A percentile compares a stretch with the other conserved stretches of the same genome.
Evolutionary conservation across 768 basidiomycete genomes (phyloP).

Genomic region (Kockovaella imperatae): DNA sequence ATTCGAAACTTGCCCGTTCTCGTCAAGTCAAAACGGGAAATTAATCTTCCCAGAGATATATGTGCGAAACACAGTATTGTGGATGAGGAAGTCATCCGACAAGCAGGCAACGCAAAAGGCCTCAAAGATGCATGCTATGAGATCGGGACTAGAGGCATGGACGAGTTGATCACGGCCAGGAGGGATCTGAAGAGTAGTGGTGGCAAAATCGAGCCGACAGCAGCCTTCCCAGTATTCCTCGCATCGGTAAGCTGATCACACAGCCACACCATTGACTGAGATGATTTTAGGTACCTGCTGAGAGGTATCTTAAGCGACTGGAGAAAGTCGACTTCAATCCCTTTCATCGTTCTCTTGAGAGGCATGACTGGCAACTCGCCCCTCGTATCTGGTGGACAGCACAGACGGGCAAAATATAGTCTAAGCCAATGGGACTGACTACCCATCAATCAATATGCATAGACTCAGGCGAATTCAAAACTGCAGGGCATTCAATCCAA

Average conservation of each 20-base stretch:
- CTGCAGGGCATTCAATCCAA: not conserved
- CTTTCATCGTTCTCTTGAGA: conserved; percentile 38
- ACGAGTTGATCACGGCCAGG: conserved; percentile 43
- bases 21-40: conserved; percentile 23
- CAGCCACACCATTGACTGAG: not conserved
- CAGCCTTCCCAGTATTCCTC: conserved; percentile 37
- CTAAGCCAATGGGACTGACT: not conserved
- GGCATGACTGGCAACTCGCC: conserved; percentile 41
- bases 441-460: not conserved
- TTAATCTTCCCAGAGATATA: conserved; percentile 35
- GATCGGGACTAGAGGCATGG: conserved; percentile 44
- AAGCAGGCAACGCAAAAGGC: conserved; percentile 49
- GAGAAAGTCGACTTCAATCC: conserved; percentile 41
- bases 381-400: conserved; percentile 38
- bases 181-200: conserved; percentile 33
- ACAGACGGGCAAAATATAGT: conserved; percentile 25
- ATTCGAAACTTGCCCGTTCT: conserved; percentile 35
- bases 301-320: conserved; percentile 38
- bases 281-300: conserved; percentile 36
- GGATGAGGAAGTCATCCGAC: conserved; percentile 47
- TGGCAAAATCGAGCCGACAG: conserved; percentile 32
- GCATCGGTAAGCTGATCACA: conserved; percentile 28
- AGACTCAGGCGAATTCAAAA: not conserved
- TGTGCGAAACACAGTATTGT: conserved; percentile 34
- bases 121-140: conserved; percentile 35